These are phyloP conservation scores for Chytriomyces sp. DNA, from an alignment of 192 early-diverging fungal species.

Conservation along the genomic window DNA sequence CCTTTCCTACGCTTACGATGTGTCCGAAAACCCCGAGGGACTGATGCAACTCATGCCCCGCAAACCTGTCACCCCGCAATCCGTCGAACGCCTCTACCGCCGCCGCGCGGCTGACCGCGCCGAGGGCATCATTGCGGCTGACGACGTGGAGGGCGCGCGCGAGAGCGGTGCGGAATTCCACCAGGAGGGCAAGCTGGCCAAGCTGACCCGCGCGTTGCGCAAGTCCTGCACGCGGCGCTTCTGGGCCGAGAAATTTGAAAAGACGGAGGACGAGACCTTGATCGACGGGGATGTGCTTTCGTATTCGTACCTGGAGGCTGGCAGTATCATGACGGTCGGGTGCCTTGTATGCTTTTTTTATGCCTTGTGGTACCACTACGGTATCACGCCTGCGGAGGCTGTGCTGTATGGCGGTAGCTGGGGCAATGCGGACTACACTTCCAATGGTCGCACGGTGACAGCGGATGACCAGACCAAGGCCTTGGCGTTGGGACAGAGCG, in stretches of 20 bases:
- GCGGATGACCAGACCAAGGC: slow-evolving; percentile 66
- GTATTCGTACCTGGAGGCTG: slow-evolving; percentile 88
- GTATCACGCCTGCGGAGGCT: slow-evolving; percentile 55
- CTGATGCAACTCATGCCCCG: slow-evolving; percentile 89
- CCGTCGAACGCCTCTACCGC: slow-evolving; percentile 22
- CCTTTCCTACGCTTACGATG: slow-evolving; percentile 89
- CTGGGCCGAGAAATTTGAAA: slow-evolving; percentile 44
- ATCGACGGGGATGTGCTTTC: slow-evolving; percentile 82
- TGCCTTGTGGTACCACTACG: slow-evolving; percentile 69
- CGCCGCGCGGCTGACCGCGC: slow-evolving; percentile 13
- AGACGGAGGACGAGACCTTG: slow-evolving; percentile 71
- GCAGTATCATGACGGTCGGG: slow-evolving; percentile 74
- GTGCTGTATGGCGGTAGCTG: slow-evolving; percentile 43
- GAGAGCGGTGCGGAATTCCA: neutral
- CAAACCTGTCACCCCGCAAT: slow-evolving; percentile 73
- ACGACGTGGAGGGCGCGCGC: neutral
- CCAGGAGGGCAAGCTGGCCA: neutral
- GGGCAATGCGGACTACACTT: slow-evolving; percentile 35
- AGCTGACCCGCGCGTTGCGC: neutral
- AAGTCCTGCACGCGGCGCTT: slow-evolving; percentile 28
- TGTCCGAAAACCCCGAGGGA: slow-evolving; percentile 60
- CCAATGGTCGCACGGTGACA: slow-evolving; percentile 3
- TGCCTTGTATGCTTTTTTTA: slow-evolving; percentile 74
- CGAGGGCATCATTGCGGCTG: neutral
- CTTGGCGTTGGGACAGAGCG: slow-evolving; percentile 76